Evolutionary conservation across 495 filamentous ascomycete species (phyloP).

Genomic region (Aspergillus nanangensis): DNA sequence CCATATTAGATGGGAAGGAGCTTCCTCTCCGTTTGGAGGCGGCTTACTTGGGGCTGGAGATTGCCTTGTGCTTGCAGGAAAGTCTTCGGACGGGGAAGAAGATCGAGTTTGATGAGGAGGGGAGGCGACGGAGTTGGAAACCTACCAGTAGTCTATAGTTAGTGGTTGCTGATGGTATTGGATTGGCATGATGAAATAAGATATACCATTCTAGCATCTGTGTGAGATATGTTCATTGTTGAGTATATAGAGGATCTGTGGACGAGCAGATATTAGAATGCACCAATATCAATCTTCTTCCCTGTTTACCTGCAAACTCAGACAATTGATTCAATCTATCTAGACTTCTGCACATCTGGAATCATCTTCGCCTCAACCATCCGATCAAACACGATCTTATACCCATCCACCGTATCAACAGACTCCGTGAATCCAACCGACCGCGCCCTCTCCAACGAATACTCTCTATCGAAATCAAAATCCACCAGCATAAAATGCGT

Average conservation of each 20-base stretch:
- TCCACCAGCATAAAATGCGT: slow-evolving; percentile 6
- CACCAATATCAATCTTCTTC: too few species aligned
- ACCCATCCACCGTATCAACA: slow-evolving; percentile 11
- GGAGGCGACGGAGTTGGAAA: neutral
- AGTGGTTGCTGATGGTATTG: too few species aligned
- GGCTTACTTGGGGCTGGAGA: slow-evolving; percentile 45
- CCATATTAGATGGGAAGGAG: slow-evolving; percentile 35
- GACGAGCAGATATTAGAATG: too few species aligned
- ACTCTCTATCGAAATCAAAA: slow-evolving; percentile 9
- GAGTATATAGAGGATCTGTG: too few species aligned
- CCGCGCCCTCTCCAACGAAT: slow-evolving; percentile 7
- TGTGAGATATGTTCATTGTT: too few species aligned
- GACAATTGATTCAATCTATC: too few species aligned
- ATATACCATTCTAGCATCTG: too few species aligned
- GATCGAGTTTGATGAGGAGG: slow-evolving; percentile 35
- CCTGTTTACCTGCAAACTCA: too few species aligned
- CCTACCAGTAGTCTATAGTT: too few species aligned
- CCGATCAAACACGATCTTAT: slow-evolving; percentile 10
- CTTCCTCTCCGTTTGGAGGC: slow-evolving; percentile 42
- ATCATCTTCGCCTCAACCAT: slow-evolving; percentile 14
- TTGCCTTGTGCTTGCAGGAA: slow-evolving; percentile 48
- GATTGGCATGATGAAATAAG: too few species aligned
- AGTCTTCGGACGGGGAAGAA: slow-evolving; percentile 42
- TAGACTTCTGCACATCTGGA: too few species aligned
- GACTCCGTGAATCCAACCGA: slow-evolving; percentile 10